A percentile compares a stretch with the other conserved stretches of the same genome.
Evolutionary conservation across 2,329 filamentous ascomycete genomes (phyloP).

Genomic region (Colletotrichum siamense): DNA sequence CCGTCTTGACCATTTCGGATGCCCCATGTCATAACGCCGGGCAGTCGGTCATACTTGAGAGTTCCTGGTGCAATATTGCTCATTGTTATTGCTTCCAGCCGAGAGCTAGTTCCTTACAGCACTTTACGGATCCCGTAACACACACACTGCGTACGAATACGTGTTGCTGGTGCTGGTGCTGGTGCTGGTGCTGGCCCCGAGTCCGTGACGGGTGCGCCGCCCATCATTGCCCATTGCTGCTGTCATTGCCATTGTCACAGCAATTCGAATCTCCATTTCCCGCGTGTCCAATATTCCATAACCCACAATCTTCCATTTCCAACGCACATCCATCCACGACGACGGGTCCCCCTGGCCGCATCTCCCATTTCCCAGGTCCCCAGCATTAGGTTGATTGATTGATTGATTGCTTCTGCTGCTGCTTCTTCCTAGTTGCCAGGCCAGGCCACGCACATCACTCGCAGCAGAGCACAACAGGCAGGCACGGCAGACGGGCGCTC

Average conservation of each 20-base stretch:
- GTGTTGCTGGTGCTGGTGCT: neutral
- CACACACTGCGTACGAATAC: neutral
- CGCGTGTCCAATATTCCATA: neutral
- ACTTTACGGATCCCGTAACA: neutral
- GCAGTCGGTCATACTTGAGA: neutral
- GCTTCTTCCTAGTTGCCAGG: neutral
- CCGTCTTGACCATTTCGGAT: neutral
- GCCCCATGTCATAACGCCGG: neutral
- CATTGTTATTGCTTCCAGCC: neutral
- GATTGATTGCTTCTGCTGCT: neutral
- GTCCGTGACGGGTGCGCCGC: neutral
- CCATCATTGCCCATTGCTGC: neutral
- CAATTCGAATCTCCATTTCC: neutral
- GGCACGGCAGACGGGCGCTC: neutral
- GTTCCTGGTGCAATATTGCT: neutral
- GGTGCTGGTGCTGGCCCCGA: neutral
- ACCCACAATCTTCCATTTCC: neutral
- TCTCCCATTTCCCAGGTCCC: neutral
- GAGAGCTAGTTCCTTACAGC: neutral
- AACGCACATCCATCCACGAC: neutral
- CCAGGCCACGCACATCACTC: neutral
- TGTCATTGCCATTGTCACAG: neutral
- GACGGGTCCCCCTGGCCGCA: neutral
- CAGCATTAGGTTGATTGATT: neutral
- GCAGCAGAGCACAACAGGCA: neutral